phyloP scores from a whole-genome alignment of 2,329 filamentous ascomycete species.

The Neofusicoccum laricinum region DNA sequence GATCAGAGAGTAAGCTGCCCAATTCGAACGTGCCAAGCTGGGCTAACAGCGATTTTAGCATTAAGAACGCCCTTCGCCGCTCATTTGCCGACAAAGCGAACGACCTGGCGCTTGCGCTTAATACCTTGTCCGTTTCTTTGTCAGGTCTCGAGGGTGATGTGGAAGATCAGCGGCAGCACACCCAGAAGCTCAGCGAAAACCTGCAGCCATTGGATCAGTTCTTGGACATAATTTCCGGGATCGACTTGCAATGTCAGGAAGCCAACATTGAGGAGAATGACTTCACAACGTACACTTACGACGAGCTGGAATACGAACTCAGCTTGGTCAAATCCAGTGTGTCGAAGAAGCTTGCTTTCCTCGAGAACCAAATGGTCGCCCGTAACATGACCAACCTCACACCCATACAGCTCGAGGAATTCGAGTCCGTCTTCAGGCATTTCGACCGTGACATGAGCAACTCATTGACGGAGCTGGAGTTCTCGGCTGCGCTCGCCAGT shows the following conservation, averaged over 20 bases:
- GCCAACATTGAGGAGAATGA: slow-evolving; percentile 99
- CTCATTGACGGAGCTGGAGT: slow-evolving; percentile 87
- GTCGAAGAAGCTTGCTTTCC: slow-evolving; percentile 91
- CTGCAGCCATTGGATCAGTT: slow-evolving; percentile 88
- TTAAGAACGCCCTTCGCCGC: slow-evolving; percentile 90
- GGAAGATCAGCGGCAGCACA: slow-evolving; percentile 88
- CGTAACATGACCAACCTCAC: slow-evolving; percentile 98
- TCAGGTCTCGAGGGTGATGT: slow-evolving; percentile 97
- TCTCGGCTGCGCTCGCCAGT: slow-evolving; percentile 92
- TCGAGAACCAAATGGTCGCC: slow-evolving; percentile 98
- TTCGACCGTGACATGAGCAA: slow-evolving; percentile 95
- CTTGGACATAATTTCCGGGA: slow-evolving; percentile 77
- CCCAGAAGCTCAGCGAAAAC: slow-evolving; percentile 79
- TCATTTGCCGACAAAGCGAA: slow-evolving; percentile 98
- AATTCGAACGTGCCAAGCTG: neutral
- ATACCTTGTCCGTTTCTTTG: slow-evolving; percentile 90
- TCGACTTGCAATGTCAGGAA: slow-evolving; percentile 87
- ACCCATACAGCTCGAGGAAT: slow-evolving; percentile 96
- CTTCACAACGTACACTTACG: slow-evolving; percentile 98
- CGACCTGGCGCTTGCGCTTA: slow-evolving; percentile 91
- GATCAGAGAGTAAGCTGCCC: slow-evolving; percentile 72
- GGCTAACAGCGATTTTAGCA: slow-evolving; percentile 51
- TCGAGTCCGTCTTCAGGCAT: slow-evolving; percentile 96
- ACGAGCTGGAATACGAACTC: slow-evolving; percentile 92
- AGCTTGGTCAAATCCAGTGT: slow-evolving; percentile 88